phyloP scores from a whole-genome alignment of 1,139 yeast species.

The Torulaspora globosa region DNA sequence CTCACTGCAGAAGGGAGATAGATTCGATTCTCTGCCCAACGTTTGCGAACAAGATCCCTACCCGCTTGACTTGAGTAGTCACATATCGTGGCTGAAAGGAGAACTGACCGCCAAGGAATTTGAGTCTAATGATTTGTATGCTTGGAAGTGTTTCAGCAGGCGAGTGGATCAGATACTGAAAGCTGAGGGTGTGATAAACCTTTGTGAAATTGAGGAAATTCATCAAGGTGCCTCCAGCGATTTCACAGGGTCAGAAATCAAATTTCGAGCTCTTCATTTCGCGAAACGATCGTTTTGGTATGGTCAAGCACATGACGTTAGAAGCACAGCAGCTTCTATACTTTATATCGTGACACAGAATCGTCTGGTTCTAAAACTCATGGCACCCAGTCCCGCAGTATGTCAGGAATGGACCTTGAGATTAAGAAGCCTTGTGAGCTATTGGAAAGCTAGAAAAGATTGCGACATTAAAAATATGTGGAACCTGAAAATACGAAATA shows the following conservation, averaged over 20 bases:
- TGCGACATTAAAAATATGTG: conserved; percentile 44
- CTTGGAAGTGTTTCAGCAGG: conserved; percentile 61
- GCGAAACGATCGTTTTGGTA: conserved; percentile 48
- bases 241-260: conserved; percentile 20
- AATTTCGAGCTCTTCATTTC: conserved; percentile 30
- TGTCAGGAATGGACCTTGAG: conserved; percentile 66
- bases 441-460: conserved; percentile 54
- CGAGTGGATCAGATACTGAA: conserved; percentile 52
- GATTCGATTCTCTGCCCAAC: conserved; percentile 35
- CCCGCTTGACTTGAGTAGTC: conserved; percentile 45
- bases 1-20: conserved; percentile 21
- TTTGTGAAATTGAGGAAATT: conserved; percentile 43
- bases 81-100: conserved; percentile 58
- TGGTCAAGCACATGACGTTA: conserved; percentile 9
- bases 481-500: conserved; percentile 46
- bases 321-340: conserved; percentile 20
- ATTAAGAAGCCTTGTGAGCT: conserved; percentile 44
- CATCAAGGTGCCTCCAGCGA: conserved; percentile 36
- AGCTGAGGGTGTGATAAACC: conserved; percentile 60
- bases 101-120: conserved; percentile 42
- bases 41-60: conserved; percentile 51
- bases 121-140: conserved; percentile 49
- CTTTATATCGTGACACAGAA: conserved; percentile 39
- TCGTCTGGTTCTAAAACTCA: conserved; percentile 49
- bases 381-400: conserved; percentile 49